Base-by-base conservation (phyloP, 495 filamentous ascomycete genomes). In the Hypoxylon lienhwacheense region DNA sequence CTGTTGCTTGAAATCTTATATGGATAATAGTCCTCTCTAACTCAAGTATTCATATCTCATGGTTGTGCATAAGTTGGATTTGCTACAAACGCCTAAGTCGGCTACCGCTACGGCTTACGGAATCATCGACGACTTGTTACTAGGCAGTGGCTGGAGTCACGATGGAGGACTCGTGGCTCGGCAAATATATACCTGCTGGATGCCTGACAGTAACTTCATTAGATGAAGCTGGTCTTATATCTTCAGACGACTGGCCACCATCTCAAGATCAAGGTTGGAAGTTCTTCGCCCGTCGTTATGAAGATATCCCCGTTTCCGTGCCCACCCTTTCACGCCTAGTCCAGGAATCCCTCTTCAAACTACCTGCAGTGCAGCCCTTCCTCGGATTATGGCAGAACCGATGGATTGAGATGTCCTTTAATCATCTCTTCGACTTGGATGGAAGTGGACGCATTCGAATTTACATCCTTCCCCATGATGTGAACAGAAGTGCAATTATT, bases 381-480 rank as follows among this genome's bases (percentile, higher is more conserved):
- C 2, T 25, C 3, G 46, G 17, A 11, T 61, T 75, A 5, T 69
- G 75, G 51, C 25, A 33, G 1, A 49, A 47, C 1, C 37, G 59
- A 28, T 80, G 76, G 76, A 66, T 80, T n/a, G 64, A 71, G 14
- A 61, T 79, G 43, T 69, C 69, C 5, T 68, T 76, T 43, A 48
- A 55, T 12, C 25, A 20, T 11, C 12, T 28, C 8, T 10, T 36
- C 3, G 7, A 57, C n/a, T 24, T 58, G 39, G 36, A 55, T 8
- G 5, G 63, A 4, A 44, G 34, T 1, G 68, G 61, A 21, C 64
- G 74, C 32, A 60, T 85, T 8, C 79, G 82, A 19, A 69, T 93
- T 0, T 89, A 85, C 54, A 61, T 89, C 7, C 74, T 90, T 7
- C 84, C 87, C 7, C 80, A 85, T 35, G 83, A 90, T 72, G 73